A percentile compares a stretch with the other conserved stretches of the same genome.
Conservation (phyloP, 177 flowering plant species). For the Vitis hybrid region DNA sequence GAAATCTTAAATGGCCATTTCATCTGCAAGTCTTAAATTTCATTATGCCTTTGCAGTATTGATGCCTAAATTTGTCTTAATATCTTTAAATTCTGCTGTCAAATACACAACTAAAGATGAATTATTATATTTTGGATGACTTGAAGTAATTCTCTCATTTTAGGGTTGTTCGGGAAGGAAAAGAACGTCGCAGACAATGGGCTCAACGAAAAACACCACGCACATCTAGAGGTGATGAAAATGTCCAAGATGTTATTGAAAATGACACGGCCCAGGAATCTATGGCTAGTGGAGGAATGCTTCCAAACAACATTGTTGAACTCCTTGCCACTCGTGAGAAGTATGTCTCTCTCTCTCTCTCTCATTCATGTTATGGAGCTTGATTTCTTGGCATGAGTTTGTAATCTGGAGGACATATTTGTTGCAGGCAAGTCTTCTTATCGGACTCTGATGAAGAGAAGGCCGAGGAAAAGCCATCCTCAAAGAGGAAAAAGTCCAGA, state of each 20-base stretch:
- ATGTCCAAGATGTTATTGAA: constrained; percentile 34
- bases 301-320: constrained; percentile 68
- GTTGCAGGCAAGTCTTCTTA: constrained; percentile 59
- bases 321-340: constrained; percentile 73
- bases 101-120: not conserved
- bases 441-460: constrained; percentile 81
- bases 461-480: constrained; percentile 26
- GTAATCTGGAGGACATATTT: not conserved
- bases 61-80: not conserved
- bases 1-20: not conserved
- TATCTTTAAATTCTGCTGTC: not conserved
- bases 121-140: not conserved
- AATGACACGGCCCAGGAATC: constrained; percentile 32
- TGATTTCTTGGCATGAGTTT: not conserved
- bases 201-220: constrained; percentile 60
- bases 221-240: constrained; percentile 22
- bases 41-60: not conserved
- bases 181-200: constrained; percentile 73
- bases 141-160: not conserved
- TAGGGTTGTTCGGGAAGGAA: constrained; percentile 70
- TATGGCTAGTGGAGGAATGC: constrained; percentile 45
- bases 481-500: constrained; percentile 51
- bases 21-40: not conserved
- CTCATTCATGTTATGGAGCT: not conserved
- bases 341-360: constrained; percentile 30